phyloP scores from a whole-genome alignment of 441 rosid species.

The Euphorbia celastroides region DNA sequence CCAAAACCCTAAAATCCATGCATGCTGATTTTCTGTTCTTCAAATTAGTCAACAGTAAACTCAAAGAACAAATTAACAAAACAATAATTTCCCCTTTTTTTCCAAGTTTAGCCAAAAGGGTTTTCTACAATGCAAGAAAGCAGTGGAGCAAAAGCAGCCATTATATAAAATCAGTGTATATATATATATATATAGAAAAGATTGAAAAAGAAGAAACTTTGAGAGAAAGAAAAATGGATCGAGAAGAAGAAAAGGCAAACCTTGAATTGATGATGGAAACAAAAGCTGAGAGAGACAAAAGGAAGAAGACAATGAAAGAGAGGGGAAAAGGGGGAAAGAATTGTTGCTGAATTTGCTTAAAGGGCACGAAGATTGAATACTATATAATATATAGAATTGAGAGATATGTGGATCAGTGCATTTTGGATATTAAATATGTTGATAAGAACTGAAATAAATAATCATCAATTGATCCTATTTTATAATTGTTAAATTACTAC shows the following conservation, averaged over 20 bases:
- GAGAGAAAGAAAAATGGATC: neutral
- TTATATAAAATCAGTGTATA: neutral
- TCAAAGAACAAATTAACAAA: no score
- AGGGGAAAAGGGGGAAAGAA: slow-evolving; percentile 15
- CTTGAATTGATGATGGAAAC: slow-evolving; percentile 29
- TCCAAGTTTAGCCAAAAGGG: no score
- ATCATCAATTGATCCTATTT: neutral
- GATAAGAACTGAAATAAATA: slow-evolving; percentile 27
- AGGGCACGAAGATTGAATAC: slow-evolving; percentile 45
- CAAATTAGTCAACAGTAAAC: no score
- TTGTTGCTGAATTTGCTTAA: slow-evolving; percentile 39
- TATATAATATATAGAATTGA: slow-evolving; percentile 15
- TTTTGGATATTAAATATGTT: no score
- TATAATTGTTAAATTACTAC: neutral
- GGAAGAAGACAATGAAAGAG: slow-evolving; percentile 20
- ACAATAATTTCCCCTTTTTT: no score
- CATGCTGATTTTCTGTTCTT: no score
- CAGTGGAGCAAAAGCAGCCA: neutral
- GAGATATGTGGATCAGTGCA: slow-evolving; percentile 35
- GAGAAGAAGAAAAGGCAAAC: slow-evolving; percentile 24
- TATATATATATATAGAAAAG: neutral
- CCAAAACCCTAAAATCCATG: no score
- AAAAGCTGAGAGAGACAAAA: slow-evolving; percentile 23
- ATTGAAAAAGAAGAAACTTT: neutral
- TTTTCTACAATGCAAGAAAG: no score